Evolutionary conservation across 176 grass and related monocot species (phyloP).

Genomic region (Zoysia pacifica): DNA sequence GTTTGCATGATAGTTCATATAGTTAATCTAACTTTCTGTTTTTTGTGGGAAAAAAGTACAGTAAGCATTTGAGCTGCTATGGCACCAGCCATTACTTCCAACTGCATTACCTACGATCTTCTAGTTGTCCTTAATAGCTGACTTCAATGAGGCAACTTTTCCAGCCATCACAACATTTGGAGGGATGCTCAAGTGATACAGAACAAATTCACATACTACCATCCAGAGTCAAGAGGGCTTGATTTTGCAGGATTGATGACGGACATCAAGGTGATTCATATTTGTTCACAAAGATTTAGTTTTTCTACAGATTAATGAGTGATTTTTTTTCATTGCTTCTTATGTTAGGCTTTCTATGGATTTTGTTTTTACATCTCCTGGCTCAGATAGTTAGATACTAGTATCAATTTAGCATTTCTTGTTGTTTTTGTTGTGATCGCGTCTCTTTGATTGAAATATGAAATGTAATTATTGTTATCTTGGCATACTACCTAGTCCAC

Average conservation of each 20-base stretch:
- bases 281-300: background rate
- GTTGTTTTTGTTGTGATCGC: background rate
- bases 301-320: background rate
- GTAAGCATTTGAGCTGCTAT: background rate
- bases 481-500: background rate
- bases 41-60: background rate
- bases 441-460: background rate
- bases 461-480: slow-evolving; percentile 14
- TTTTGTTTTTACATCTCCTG: background rate
- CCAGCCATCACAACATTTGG: slow-evolving; percentile 96
- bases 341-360: slow-evolving; percentile 8
- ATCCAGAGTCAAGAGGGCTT: slow-evolving; percentile 80
- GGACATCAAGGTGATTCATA: slow-evolving; percentile 79
- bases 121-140: slow-evolving; percentile 8
- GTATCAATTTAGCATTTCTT: background rate
- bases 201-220: slow-evolving; percentile 77
- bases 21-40: background rate
- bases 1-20: slow-evolving; percentile 4
- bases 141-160: slow-evolving; percentile 32
- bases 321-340: slow-evolving; percentile 7
- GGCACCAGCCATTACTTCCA: background rate
- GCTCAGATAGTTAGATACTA: too few relatives aligned
- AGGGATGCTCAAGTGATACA: slow-evolving; percentile 89
- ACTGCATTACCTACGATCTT: background rate
- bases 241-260: slow-evolving; percentile 89